Percentiles rank a stretch among this genome's conserved stretches.
Evolutionary conservation across 768 basidiomycete species (phyloP).

Genomic region (Rhodotorula paludigena): DNA sequence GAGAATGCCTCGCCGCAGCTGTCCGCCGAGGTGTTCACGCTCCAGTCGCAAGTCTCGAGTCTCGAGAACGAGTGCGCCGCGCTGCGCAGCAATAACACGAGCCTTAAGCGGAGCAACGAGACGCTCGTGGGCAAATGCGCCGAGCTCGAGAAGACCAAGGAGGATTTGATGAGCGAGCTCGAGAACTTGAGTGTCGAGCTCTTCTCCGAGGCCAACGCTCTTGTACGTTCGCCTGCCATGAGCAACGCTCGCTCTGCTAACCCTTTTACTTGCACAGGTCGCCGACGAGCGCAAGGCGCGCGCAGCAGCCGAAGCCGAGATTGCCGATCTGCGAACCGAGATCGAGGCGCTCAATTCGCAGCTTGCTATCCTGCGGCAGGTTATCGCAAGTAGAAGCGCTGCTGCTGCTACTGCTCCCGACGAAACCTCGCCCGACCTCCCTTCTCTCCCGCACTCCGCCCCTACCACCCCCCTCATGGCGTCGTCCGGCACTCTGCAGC

Average conservation of each 20-base stretch:
- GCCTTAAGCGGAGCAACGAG: constrained; percentile 24
- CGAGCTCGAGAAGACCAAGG: constrained; percentile 36
- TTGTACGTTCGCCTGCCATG: constrained; percentile 19
- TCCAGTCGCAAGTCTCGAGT: constrained; percentile 6
- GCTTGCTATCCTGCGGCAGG: constrained; percentile 7
- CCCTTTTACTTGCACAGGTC: constrained; percentile 20
- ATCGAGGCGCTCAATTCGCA: constrained; percentile 14
- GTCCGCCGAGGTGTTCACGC: constrained; percentile 12
- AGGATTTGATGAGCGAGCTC: constrained; percentile 34
- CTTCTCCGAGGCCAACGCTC: constrained; percentile 36
- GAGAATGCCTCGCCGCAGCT: neutral
- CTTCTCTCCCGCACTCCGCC: constrained; percentile 1
- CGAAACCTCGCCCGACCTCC: constrained; percentile 17
- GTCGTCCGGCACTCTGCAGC: neutral
- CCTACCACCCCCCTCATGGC: neutral
- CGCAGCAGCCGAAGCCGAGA: constrained; percentile 23
- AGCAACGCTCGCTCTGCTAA: neutral
- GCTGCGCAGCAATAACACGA: constrained; percentile 11
- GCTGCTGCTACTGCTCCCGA: neutral
- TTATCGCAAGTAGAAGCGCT: neutral
- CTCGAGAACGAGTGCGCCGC: constrained; percentile 17
- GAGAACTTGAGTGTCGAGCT: constrained; percentile 36
- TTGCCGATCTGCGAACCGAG: constrained; percentile 6
- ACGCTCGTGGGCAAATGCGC: constrained; percentile 29
- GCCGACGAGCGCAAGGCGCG: constrained; percentile 25